Evolutionary conservation across 1,284 basidiomycete species (phyloP).

Genomic region (Amylostereum areolatum): DNA sequence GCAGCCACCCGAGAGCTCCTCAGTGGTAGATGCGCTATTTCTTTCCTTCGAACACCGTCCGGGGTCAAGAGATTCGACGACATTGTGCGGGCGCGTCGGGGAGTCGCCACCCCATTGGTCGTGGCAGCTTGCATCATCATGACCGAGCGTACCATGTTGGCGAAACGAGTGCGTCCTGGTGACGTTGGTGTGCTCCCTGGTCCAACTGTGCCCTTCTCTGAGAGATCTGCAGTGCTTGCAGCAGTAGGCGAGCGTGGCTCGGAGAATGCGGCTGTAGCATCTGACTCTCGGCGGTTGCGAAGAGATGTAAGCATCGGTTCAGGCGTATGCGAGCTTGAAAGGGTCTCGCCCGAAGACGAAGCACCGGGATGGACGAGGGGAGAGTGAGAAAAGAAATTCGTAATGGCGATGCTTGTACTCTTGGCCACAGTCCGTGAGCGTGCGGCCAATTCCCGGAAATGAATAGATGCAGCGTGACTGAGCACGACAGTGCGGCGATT

Average conservation of each 20-base stretch:
- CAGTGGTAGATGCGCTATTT: conserved; percentile 33
- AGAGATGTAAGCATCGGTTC: not conserved
- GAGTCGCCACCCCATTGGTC: conserved; percentile 7
- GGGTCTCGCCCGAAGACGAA: not conserved
- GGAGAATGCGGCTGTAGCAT: conserved; percentile 5
- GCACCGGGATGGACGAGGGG: not conserved
- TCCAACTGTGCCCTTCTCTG: conserved; percentile 11
- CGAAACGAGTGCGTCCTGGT: conserved; percentile 29
- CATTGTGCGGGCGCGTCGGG: conserved; percentile 28
- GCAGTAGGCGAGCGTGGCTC: conserved; percentile 15
- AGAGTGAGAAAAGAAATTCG: too few relatives aligned
- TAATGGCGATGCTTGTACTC: too few relatives aligned
- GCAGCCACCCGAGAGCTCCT: conserved; percentile 47
- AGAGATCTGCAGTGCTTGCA: conserved; percentile 20
- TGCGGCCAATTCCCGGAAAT: not conserved
- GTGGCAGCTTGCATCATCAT: conserved; percentile 38
- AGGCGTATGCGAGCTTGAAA: not conserved
- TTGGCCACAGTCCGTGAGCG: not conserved
- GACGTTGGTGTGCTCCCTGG: conserved; percentile 4
- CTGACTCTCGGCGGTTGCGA: not conserved
- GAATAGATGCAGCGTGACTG: too few relatives aligned
- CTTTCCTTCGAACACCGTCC: conserved; percentile 16
- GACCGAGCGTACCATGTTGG: conserved; percentile 39
- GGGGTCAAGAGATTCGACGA: conserved; percentile 28
- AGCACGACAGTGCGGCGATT: conserved; percentile 3